Base-by-base conservation (phyloP, 2,329 filamentous ascomycete species). In the Fusarium sarcochroum region DNA sequence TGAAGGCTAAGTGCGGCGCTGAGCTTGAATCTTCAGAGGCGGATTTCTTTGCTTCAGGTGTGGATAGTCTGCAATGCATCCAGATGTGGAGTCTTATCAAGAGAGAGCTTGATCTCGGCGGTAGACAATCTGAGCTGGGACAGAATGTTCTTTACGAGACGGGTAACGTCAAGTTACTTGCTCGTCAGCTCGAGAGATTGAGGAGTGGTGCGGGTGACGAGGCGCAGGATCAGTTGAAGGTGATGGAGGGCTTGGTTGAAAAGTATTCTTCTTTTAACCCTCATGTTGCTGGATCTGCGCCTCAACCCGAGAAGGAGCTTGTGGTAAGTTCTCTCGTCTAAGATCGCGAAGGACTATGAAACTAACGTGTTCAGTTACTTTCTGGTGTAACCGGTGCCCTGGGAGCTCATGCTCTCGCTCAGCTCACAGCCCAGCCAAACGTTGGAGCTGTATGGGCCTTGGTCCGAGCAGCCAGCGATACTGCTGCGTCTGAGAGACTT, bases 301-400 rank as follows among this genome's bases (percentile, higher is more conserved):
- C 44, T 3, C 63, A 70, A 10, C 76, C 79, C 0, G 73, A 75
- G 1, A 72, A 75, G 20, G 76, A 79, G 32, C 68, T 76, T 15
- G 74, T 79, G 27, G 76, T 78, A 62, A 71, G 76, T 76, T 2
- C 7, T 1, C 0, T 1, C 21, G 2, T 3, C 5, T 2, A 0
- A 2, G 0, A 2, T 2, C n/a, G n/a, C n/a, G 1, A 7, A 4
- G 2, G n/a, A 2, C 17, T 15, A 1, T 9, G 6, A 30, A 11
- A 2, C 46, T 59, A 40, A 71, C 11, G 1, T 10, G 0, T 0
- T 0, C 2, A 80, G 76, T 68, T 89, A 14, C 76, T 91, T 10
- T 90, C 89, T 3, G 89, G 89, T 10, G 84, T 84, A 0, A 91
- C 89, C 0, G 89, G 89, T 2, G 86, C 86, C 6, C 79, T 91